phyloP scores from a whole-genome alignment of 495 filamentous ascomycete genomes.

The Aspergillus campestris region DNA sequence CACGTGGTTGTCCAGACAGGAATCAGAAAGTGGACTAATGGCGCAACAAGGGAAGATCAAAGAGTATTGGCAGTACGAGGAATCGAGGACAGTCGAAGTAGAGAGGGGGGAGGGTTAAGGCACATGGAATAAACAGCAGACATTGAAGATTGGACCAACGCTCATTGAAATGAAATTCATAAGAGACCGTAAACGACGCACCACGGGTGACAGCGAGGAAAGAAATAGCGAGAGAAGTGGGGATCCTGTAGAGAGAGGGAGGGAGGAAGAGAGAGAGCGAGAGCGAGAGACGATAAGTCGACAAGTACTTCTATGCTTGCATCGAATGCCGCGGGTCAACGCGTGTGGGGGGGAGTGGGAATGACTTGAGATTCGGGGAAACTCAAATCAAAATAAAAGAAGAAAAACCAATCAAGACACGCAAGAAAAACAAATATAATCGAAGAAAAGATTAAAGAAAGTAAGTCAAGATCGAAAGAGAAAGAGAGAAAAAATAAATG shows the following conservation, averaged over 20 bases:
- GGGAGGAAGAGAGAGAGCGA: too few species aligned
- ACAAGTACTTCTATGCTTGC: too few species aligned
- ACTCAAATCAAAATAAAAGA: too few species aligned
- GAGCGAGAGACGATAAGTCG: too few species aligned
- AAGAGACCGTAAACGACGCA: conserved; percentile 4
- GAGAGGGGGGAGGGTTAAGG: conserved; percentile 8
- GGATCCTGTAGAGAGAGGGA: too few species aligned
- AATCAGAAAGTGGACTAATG: conserved; percentile 11
- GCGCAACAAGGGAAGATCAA: conserved; percentile 15
- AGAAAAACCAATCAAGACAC: too few species aligned
- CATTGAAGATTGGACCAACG: conserved; percentile 15
- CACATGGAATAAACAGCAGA: conserved; percentile 14
- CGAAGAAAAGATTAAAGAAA: too few species aligned
- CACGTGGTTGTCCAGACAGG: conserved; percentile 15
- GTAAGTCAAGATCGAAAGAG: conserved; percentile 4
- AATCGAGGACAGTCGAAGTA: conserved; percentile 8
- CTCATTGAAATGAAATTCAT: conserved; percentile 7
- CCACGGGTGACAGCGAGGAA: conserved; percentile 2
- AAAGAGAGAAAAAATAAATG: conserved; percentile 4
- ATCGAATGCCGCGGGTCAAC: too few species aligned
- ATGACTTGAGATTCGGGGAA: too few species aligned
- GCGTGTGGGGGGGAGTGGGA: too few species aligned
- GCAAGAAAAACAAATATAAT: too few species aligned
- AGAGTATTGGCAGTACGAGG: conserved; percentile 3
- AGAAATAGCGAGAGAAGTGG: background rate